phyloP scores from a whole-genome alignment of 768 basidiomycete species.

The Leccinum longicurvipes region DNA sequence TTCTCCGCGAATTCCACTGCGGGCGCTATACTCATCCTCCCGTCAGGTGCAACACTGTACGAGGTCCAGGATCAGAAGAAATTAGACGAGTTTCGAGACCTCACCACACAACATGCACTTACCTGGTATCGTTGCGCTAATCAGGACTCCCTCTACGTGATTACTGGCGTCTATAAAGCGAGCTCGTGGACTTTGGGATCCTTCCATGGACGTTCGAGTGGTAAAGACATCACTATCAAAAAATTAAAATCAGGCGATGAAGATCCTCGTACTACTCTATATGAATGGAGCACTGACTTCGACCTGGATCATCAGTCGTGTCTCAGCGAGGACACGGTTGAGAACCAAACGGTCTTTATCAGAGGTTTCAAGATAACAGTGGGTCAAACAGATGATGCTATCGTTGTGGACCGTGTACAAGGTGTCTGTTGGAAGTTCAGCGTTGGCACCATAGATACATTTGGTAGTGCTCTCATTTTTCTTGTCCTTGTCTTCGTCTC shows the following conservation, averaged over 20 bases:
- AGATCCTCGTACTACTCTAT: background rate
- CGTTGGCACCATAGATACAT: too few relatives aligned
- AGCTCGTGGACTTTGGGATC: background rate
- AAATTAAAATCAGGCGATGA: background rate
- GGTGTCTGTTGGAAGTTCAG: background rate
- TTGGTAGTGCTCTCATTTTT: too few relatives aligned
- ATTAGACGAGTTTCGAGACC: background rate
- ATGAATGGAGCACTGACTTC: background rate
- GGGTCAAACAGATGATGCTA: background rate
- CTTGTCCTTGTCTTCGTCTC: too few relatives aligned
- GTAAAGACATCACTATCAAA: background rate
- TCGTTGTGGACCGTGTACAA: background rate
- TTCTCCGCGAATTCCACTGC: background rate
- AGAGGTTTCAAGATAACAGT: background rate
- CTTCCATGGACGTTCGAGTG: background rate
- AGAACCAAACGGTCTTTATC: background rate
- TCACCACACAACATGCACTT: background rate
- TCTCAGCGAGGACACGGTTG: background rate
- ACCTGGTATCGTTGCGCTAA: background rate
- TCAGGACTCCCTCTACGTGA: background rate
- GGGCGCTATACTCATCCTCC: background rate
- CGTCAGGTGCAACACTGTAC: background rate
- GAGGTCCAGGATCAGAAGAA: background rate
- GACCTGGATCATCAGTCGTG: background rate
- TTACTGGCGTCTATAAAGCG: background rate